Base-by-base conservation (phyloP, 2,329 filamentous ascomycete species). In the Huntiella moniliformis region DNA sequence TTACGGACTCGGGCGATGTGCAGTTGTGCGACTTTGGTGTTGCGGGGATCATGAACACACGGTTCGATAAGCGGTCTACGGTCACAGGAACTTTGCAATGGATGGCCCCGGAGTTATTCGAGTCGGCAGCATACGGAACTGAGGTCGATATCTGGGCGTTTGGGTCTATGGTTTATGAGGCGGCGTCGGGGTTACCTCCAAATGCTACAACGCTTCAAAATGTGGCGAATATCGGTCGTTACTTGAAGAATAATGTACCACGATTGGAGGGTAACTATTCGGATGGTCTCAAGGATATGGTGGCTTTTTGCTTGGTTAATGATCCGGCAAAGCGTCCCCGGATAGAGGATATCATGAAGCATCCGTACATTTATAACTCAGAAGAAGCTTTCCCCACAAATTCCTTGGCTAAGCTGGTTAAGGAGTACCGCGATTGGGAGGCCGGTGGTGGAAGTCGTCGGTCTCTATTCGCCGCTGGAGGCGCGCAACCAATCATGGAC, bases 21-120 rank as follows among this genome's bases (percentile, higher is more conserved):
- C 76, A 80, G 55, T 62, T 81, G 31, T 78, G 76, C 54, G 77
- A 81, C 55, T 81, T 80, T 56, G 77, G 77, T 50, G 73, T 79
- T 44, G 74, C 77, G 12, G 75, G 73, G 17, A 68, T 75, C 28
- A 65, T 79, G 34, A 73, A 78, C 52, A 70, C 64, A n/a, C 70
- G 73, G 51, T 62, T 69, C 35, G 69, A 73, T 42, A 80, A 80
- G 59, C 63, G 77, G 49, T 72, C 71, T 4, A 81, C 77, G 1
- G 73, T 81, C 44, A 72, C 80, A 40, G 77, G 77, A 31, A 80
- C 77, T 1, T 70, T 74, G 3, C 71, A 78, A 56, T 81, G 75
- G 73, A 79, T 81, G 75, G 74, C 77, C 2, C 74, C 73, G 0
- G 77, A 81, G 53, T 62, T 80, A 17, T 67, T 72, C 53, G 63